A percentile compares a stretch with the other conserved stretches of the same genome.
Evolutionary conservation across 2,329 filamentous ascomycete species (phyloP).

Genomic region (Botryotinia narcissicola): DNA sequence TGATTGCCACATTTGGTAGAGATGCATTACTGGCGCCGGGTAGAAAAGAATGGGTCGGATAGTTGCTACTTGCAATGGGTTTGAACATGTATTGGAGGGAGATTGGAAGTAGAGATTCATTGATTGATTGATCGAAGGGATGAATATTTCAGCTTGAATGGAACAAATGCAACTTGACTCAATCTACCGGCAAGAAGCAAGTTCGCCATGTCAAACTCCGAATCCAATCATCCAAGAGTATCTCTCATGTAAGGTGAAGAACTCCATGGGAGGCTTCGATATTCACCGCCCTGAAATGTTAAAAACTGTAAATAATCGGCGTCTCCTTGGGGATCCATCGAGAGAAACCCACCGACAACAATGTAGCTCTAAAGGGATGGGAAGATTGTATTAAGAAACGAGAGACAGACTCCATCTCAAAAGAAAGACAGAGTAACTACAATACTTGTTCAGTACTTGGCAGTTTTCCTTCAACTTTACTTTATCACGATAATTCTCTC

Average conservation of each 20-base stretch:
- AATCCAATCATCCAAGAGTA: not conserved
- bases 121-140: not conserved
- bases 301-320: slow-evolving; percentile 12
- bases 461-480: not conserved
- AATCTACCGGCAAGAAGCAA: not conserved
- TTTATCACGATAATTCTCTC: not conserved
- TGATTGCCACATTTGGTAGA: slow-evolving; percentile 12
- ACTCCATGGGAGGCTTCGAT: not conserved
- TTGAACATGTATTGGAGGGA: not conserved
- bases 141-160: slow-evolving; percentile 5
- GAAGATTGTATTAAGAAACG: not conserved
- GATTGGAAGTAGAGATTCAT: not conserved
- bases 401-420: slow-evolving; percentile 5
- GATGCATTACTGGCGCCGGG: slow-evolving; percentile 1
- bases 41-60: slow-evolving; percentile 1
- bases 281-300: slow-evolving; percentile 16
- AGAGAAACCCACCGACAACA: slow-evolving; percentile 4
- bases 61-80: not conserved
- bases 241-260: not conserved
- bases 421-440: not conserved
- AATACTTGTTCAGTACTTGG: not conserved
- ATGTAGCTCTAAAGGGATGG: not conserved
- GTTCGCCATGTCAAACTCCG: not conserved
- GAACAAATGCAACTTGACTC: not conserved
- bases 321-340: not conserved